Evolutionary conservation across 108 stramenopile genomes (phyloP), one percentile per base, ranked within the genome.

Genomic region (Chaetoceros muelleri): DNA sequence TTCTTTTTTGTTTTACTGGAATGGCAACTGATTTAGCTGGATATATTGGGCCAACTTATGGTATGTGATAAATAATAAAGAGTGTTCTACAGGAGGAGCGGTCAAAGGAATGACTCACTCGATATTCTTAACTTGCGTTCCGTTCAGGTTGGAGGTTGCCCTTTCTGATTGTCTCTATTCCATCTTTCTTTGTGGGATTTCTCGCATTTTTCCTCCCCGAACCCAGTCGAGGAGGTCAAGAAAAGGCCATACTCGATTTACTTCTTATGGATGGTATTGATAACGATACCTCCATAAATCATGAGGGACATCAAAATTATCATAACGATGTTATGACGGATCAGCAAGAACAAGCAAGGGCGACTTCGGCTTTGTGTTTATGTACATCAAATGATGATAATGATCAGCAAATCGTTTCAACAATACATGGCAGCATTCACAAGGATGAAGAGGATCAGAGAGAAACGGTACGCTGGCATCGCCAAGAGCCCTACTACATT

Each of bases 101-200:
- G n/a, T n/a, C n/a, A n/a, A n/a, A n/a, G n/a, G n/a, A n/a, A n/a
- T n/a, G n/a, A n/a, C n/a, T n/a, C n/a, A n/a, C n/a, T n/a, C n/a
- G n/a, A n/a, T n/a, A n/a, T n/a, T n/a, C n/a, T n/a, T 65, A 64
- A 21, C 21, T 80, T 2, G 59, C 64, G 21, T 48, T 57, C 10
- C 24, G 26, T 0, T 34, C 55, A 26, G 63, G 73, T n/a, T 80
- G 79, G 79, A 44, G 72, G n/a, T 40, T 64, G 2, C 79, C 79
- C 2, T 80, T 80, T 52, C 26, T 80, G 0, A 50, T 80, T 40
- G 75, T 80, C 13, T 60, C 65, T 30, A 60, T 72, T 17, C 79
- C 75, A 19, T 69, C 68, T 23, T 48, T 80, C 24, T 18, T 72
- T 2, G 73, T 64, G 25, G 72, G 70, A 1, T 23, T 68, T 30